Percentiles rank a stretch among this genome's conserved stretches.
phyloP scores from a whole-genome alignment of 2,329 filamentous ascomycete species.

The Arachnomyces sp. region DNA sequence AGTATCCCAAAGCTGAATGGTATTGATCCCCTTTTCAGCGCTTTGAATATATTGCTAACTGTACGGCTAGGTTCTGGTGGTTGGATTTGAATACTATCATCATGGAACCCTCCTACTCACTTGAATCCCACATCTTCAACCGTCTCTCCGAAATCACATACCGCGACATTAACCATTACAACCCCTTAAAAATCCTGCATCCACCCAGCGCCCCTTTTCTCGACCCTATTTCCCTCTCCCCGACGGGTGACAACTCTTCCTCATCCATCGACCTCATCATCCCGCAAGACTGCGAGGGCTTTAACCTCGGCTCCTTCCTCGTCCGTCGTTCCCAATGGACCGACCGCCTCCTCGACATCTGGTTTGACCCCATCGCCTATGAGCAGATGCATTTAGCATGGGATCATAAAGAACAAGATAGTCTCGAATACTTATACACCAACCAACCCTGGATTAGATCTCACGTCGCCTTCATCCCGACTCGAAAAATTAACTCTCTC shows the following conservation, averaged over 20 bases:
- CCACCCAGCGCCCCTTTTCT: constrained; percentile 68
- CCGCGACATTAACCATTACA: constrained; percentile 93
- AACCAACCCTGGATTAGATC: constrained; percentile 89
- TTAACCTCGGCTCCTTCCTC: constrained; percentile 96
- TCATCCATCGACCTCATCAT: constrained; percentile 81
- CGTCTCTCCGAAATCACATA: constrained; percentile 67
- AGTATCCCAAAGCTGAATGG: constrained; percentile 96
- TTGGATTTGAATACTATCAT: constrained; percentile 94
- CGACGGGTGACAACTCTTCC: constrained; percentile 66
- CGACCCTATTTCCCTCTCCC: constrained; percentile 64
- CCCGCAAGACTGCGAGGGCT: constrained; percentile 88
- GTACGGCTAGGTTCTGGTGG: constrained; percentile 82
- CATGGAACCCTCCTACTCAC: constrained; percentile 88
- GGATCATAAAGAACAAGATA: constrained; percentile 98
- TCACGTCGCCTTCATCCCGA: constrained; percentile 79
- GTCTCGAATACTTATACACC: constrained; percentile 82
- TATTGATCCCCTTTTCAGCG: constrained; percentile 39
- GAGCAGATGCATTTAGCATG: constrained; percentile 99
- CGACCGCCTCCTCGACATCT: constrained; percentile 83
- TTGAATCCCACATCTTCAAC: constrained; percentile 87
- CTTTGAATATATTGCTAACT: constrained; percentile 8
- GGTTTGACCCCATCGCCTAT: constrained; percentile 97
- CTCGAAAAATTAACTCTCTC: constrained; percentile 91
- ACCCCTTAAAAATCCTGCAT: constrained; percentile 88
- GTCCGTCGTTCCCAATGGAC: constrained; percentile 79